Evolutionary conservation across 805 yeast species (phyloP), one percentile per base, ranked within the genome.

Genomic region (Myxozyma neotropica): DNA sequence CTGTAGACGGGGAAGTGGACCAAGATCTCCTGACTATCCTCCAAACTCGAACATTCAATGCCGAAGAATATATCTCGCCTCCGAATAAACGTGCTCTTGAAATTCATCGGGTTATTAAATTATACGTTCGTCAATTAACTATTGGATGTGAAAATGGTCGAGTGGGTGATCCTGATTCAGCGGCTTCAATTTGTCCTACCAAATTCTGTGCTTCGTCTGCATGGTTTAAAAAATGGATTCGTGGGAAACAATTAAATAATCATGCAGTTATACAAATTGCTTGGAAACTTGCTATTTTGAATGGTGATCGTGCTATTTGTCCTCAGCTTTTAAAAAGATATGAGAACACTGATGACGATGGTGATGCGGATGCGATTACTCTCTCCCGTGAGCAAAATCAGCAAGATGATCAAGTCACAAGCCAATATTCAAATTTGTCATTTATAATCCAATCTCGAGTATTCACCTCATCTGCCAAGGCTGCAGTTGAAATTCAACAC

Each of bases 191-290:
- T 38, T 58, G 65, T 21, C 21, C 21, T 2, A 35, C 48, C 1
- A 40, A n/a, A 15, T 58, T 57, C 19, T 61, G 65, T 52, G 62
- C 60, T 17, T 53, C 59, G 7, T 59, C 61, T 10, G 23, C 2
- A 7, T 27, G 48, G 33, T 56, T 52, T 21, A 27, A 38, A 33
- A 21, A 23, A 4, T 36, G 47, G 53, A 39, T 38, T 19, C 27
- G 48, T 3, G 38, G 46, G 15, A 49, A 43, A 31, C 29, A 36
- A 36, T 24, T 51, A 2, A 19, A 49, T 12, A 10, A 10, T n/a
- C 33, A 35, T 7, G 39, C 58, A 4, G 59, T 59, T 8, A 46
- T 48, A 21, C 52, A 46, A 42, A 48, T 61, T 21, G 62, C 65
- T 3, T 61, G 65, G 65, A 19, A 29, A 19, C 50, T 61, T 3